These are phyloP conservation scores for Clonostachys chloroleuca DNA, from an alignment of 2,329 filamentous ascomycete species.

Conservation along the genomic window DNA sequence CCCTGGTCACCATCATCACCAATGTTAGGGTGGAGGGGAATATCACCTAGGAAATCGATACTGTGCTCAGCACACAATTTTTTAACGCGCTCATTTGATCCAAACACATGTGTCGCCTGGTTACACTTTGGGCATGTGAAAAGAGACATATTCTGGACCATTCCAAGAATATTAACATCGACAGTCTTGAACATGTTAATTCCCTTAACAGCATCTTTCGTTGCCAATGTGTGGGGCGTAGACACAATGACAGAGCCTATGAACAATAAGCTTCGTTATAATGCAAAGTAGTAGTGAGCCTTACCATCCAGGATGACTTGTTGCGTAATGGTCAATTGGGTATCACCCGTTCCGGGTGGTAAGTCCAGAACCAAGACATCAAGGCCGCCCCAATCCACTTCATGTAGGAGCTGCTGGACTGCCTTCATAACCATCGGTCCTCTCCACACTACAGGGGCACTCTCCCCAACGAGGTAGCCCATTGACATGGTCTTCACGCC, in stretches of 20 bases:
- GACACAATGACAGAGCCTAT: slow-evolving; percentile 79
- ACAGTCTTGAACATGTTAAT: slow-evolving; percentile 91
- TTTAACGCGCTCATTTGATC: slow-evolving; percentile 58
- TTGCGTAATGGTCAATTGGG: slow-evolving; percentile 94
- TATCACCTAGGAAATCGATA: slow-evolving; percentile 80
- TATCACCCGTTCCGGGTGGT: slow-evolving; percentile 91
- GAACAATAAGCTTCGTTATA: neutral
- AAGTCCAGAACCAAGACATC: slow-evolving; percentile 88
- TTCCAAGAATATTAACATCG: slow-evolving; percentile 73
- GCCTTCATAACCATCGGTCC: slow-evolving; percentile 98
- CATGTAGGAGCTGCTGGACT: slow-evolving; percentile 88
- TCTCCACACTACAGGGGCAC: slow-evolving; percentile 87
- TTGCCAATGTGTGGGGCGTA: slow-evolving; percentile 87
- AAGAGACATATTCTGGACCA: slow-evolving; percentile 89
- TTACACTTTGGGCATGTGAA: slow-evolving; percentile 78
- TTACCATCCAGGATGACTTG: slow-evolving; percentile 82
- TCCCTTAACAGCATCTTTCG: slow-evolving; percentile 88
- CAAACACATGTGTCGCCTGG: slow-evolving; percentile 72
- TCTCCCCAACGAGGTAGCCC: slow-evolving; percentile 82
- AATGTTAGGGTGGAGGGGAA: slow-evolving; percentile 82
- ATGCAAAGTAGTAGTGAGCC: slow-evolving; percentile 8
- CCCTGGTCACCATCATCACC: slow-evolving; percentile 85
- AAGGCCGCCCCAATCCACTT: slow-evolving; percentile 88
- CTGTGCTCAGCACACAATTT: slow-evolving; percentile 67
- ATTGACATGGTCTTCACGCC: slow-evolving; percentile 98